Evolutionary conservation across 345 rosid genomes (phyloP).

Genomic region (Isatis tinctoria): DNA sequence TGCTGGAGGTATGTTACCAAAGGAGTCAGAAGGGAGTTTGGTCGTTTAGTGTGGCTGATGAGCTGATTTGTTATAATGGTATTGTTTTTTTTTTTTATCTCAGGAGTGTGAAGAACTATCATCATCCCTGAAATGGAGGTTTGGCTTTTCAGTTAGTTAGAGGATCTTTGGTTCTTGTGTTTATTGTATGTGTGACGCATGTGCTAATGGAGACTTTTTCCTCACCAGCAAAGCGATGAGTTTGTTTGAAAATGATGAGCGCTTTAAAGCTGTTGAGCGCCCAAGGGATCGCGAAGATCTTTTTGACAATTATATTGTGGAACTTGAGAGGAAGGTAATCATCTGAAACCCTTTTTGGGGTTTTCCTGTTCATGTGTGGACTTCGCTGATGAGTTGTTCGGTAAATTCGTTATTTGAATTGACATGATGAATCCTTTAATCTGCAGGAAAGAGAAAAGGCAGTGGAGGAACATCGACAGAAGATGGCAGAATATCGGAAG

Average conservation of each 20-base stretch:
- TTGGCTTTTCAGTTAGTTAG: slow-evolving; percentile 11
- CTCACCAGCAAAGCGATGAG: slow-evolving; percentile 73
- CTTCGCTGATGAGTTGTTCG: not conserved
- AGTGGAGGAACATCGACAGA: slow-evolving; percentile 63
- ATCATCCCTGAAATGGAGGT: slow-evolving; percentile 94
- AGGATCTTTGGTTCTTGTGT: slow-evolving; percentile 6
- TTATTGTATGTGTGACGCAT: not conserved
- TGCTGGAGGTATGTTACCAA: slow-evolving; percentile 79
- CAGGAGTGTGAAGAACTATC: slow-evolving; percentile 90
- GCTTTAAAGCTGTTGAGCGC: slow-evolving; percentile 92
- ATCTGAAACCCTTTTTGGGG: not conserved
- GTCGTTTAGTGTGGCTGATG: not conserved
- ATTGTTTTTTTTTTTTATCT: slow-evolving; percentile 26
- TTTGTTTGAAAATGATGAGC: slow-evolving; percentile 90
- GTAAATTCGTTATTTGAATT: not conserved
- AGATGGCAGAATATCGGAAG: slow-evolving; percentile 63
- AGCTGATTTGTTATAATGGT: slow-evolving; percentile 21
- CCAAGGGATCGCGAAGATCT: slow-evolving; percentile 88
- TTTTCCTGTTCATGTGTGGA: not conserved
- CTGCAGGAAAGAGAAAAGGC: slow-evolving; percentile 88
- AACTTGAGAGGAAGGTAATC: slow-evolving; percentile 91
- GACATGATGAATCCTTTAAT: not conserved
- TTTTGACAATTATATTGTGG: slow-evolving; percentile 78
- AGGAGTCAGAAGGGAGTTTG: slow-evolving; percentile 1
- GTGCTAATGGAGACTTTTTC: slow-evolving; percentile 31